Conservation (phyloP, 108 stramenopile genomes). For the Pseudonitzschia pungens region DNA sequence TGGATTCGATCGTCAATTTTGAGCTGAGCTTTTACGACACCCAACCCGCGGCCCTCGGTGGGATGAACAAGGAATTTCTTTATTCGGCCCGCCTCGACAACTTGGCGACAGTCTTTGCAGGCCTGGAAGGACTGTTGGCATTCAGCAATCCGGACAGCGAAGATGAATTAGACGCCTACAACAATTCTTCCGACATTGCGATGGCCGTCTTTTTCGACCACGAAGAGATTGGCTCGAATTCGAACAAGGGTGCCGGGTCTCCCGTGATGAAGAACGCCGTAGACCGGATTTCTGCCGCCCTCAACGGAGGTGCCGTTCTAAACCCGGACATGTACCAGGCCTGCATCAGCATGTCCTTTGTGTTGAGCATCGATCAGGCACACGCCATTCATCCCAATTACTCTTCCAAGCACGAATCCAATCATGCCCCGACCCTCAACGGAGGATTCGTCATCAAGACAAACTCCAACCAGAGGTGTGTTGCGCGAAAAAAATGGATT, state of each 20-base stretch:
- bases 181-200: slow-evolving; percentile 53
- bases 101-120: slow-evolving; percentile 84
- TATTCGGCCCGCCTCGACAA: slow-evolving; percentile 93
- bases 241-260: slow-evolving; percentile 90
- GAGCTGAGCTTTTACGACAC: slow-evolving; percentile 92
- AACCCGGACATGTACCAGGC: slow-evolving; percentile 53
- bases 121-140: slow-evolving; percentile 57
- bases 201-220: slow-evolving; percentile 91
- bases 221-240: slow-evolving; percentile 90
- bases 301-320: slow-evolving; percentile 51
- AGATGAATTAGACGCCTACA: neutral
- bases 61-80: slow-evolving; percentile 88
- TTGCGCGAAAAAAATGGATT: neutral
- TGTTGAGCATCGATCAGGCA: slow-evolving; percentile 89
- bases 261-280: slow-evolving; percentile 86
- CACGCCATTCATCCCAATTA: slow-evolving; percentile 96
- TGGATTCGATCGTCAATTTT: slow-evolving; percentile 88
- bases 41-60: slow-evolving; percentile 89
- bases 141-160: slow-evolving; percentile 39
- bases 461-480: slow-evolving; percentile 89
- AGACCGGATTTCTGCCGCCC: slow-evolving; percentile 62
- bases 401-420: slow-evolving; percentile 83
- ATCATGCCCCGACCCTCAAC: slow-evolving; percentile 87
- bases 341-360: slow-evolving; percentile 67
- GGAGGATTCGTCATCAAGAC: slow-evolving; percentile 91